A percentile compares a stretch with the other conserved stretches of the same genome.
phyloP scores from a whole-genome alignment of 2,329 filamentous ascomycete genomes.

The Claviceps pusilla region DNA sequence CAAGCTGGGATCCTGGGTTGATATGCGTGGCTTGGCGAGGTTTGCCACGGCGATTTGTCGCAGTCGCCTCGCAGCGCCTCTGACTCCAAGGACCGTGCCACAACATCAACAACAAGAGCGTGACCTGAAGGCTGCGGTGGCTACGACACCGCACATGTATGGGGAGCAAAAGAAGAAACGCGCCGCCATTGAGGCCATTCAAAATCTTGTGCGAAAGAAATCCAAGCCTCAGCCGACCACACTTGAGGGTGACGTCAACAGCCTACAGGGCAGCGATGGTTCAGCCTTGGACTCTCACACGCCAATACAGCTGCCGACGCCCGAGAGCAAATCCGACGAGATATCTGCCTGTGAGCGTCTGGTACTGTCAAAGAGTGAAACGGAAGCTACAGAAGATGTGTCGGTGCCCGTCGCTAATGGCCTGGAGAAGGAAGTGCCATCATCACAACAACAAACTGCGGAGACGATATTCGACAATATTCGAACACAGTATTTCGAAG shows the following conservation, averaged over 20 bases:
- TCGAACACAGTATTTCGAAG: constrained; percentile 42
- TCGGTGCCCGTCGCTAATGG: neutral
- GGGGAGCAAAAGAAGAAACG: constrained; percentile 39
- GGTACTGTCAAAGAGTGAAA: neutral
- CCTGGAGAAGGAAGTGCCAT: constrained; percentile 4
- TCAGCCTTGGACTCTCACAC: constrained; percentile 5
- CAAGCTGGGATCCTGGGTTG: constrained; percentile 52
- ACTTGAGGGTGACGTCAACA: constrained; percentile 19
- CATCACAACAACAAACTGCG: constrained; percentile 24
- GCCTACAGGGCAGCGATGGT: constrained; percentile 7
- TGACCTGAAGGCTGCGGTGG: constrained; percentile 10
- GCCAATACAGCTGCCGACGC: constrained; percentile 9
- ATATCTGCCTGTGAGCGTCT: neutral
- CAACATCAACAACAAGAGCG: constrained; percentile 7
- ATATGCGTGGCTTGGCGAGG: constrained; percentile 36
- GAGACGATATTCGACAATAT: constrained; percentile 43
- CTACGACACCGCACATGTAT: constrained; percentile 31
- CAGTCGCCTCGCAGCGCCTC: constrained; percentile 13
- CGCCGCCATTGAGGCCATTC: constrained; percentile 47
- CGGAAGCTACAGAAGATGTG: neutral
- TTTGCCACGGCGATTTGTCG: constrained; percentile 28
- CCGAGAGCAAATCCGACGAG: constrained; percentile 1
- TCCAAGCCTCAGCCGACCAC: constrained; percentile 28
- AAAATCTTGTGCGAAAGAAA: constrained; percentile 43
- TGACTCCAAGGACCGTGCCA: constrained; percentile 3